phyloP scores from a whole-genome alignment of 2,329 filamentous ascomycete species.

The Neonectria neomacrospora region DNA sequence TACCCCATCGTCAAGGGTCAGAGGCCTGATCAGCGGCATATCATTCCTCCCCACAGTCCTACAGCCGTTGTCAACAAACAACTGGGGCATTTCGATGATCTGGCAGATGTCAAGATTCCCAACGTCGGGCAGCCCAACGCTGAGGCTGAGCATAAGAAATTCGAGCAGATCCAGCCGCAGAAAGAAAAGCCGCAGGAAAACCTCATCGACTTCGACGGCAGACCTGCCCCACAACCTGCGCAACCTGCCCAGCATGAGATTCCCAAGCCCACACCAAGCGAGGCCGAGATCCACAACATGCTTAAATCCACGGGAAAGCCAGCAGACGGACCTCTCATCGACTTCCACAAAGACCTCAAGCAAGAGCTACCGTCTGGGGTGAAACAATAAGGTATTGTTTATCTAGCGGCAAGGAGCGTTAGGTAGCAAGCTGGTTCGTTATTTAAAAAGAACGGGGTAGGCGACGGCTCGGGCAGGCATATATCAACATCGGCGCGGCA shows the following conservation, averaged over 20 bases:
- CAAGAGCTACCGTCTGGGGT: constrained; percentile 56
- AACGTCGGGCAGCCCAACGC: background rate
- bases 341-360: constrained; percentile 67
- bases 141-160: constrained; percentile 31
- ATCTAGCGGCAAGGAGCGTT: constrained; percentile 29
- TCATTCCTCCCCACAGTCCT: constrained; percentile 61
- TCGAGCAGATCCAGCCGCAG: constrained; percentile 4
- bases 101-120: background rate
- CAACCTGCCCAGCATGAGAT: background rate
- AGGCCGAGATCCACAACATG: constrained; percentile 56
- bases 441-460: constrained; percentile 35
- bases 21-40: constrained; percentile 63
- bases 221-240: constrained; percentile 16
- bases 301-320: constrained; percentile 60
- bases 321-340: constrained; percentile 62
- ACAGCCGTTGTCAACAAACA: constrained; percentile 22
- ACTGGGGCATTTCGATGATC: constrained; percentile 14
- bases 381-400: constrained; percentile 37
- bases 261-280: constrained; percentile 19
- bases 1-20: constrained; percentile 87
- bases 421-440: constrained; percentile 27
- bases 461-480: constrained; percentile 31
- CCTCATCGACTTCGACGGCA: constrained; percentile 68
- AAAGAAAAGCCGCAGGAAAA: constrained; percentile 46
- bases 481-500: constrained; percentile 44